Base-by-base conservation (phyloP, 805 yeast species). In the Nakazawaea ishiwadae region DNA sequence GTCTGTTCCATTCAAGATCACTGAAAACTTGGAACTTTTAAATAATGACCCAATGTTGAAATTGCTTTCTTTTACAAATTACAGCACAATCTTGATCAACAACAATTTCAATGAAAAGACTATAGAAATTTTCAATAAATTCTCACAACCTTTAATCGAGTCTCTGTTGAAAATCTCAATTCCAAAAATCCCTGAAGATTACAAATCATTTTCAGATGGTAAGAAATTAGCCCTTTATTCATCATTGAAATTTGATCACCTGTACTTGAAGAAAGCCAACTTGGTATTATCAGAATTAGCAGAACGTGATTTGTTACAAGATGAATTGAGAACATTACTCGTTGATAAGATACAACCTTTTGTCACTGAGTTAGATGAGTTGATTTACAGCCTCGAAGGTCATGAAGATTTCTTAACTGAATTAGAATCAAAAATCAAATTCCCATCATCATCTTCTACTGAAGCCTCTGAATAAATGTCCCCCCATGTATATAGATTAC, bases 351-450 rank as follows among this genome's bases (percentile, higher is more conserved):
- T 32, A 5, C 19, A 24, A n/a, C 42, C 37, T 4, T 39, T 39
- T 28, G 42, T 39, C 4, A n/a, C 16, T 5, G 23, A 20, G 12
- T 30, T 40, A 20, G 39, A 40, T 19, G 31, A 35, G 4, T 31
- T 40, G 20, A 30, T 40, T 18, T 15, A 27, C 15, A 7, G 19
- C 5, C 12, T 40, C 16, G 43, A 40, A 16, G 42, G 37, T 16
- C 42, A 34, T 16, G 30, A 33, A 28, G 43, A 39, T 34, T 39
- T 27, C 28, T 28, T 39, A 17, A 39, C 43, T 9, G 16, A 17
- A 10, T 28, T 39, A n/a, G 35, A 39, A 16, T 19, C 27, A 10
- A 26, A 16, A 28, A 18, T 39, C 26, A n/a, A 39, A 17, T 39
- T 39, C 38, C 32, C 39, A 3, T 11, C 15, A 8, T 28, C 39